Conservation (phyloP, 2,329 filamentous ascomycete genomes). For the Dactylellina cionopaga region DNA sequence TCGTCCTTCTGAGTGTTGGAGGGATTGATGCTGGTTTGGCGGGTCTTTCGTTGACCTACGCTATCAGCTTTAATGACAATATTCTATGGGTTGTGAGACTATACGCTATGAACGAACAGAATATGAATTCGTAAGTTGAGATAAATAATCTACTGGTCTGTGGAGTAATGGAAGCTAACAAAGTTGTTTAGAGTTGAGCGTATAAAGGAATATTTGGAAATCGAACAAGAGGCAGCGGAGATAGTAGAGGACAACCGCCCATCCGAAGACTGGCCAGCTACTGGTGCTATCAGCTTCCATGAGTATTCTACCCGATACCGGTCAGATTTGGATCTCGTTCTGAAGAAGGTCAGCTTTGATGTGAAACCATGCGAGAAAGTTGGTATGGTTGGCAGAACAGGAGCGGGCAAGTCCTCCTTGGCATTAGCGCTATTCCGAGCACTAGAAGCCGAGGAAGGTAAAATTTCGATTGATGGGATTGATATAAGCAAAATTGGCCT, state of each 20-base stretch:
- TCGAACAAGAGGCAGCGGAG: constrained; percentile 88
- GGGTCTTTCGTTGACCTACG: constrained; percentile 92
- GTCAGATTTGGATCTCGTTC: constrained; percentile 79
- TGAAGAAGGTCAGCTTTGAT: constrained; percentile 84
- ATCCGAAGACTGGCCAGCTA: constrained; percentile 80
- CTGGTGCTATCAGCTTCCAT: constrained; percentile 86
- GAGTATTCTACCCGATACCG: constrained; percentile 90
- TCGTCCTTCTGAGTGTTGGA: constrained; percentile 85
- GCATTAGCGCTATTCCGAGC: constrained; percentile 93
- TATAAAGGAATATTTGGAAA: constrained; percentile 94
- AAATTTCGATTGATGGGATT: constrained; percentile 89
- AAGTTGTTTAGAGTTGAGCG: constrained; percentile 74
- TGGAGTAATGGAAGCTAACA: constrained; percentile 13
- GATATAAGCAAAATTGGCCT: constrained; percentile 90
- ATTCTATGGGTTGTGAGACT: constrained; percentile 94
- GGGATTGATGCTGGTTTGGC: constrained; percentile 88
- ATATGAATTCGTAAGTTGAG: constrained; percentile 81
- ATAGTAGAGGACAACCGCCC: constrained; percentile 82
- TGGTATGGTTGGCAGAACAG: constrained; percentile 93
- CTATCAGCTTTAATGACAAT: constrained; percentile 95
- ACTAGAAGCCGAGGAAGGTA: constrained; percentile 87
- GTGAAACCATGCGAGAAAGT: constrained; percentile 90
- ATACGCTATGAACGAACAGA: constrained; percentile 95
- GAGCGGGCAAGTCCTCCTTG: constrained; percentile 94
- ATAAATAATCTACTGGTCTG: not conserved